Evolutionary conservation across 495 filamentous ascomycete genomes (phyloP), one percentile per base, ranked within the genome.

Genomic region (Penicillium lagena): DNA sequence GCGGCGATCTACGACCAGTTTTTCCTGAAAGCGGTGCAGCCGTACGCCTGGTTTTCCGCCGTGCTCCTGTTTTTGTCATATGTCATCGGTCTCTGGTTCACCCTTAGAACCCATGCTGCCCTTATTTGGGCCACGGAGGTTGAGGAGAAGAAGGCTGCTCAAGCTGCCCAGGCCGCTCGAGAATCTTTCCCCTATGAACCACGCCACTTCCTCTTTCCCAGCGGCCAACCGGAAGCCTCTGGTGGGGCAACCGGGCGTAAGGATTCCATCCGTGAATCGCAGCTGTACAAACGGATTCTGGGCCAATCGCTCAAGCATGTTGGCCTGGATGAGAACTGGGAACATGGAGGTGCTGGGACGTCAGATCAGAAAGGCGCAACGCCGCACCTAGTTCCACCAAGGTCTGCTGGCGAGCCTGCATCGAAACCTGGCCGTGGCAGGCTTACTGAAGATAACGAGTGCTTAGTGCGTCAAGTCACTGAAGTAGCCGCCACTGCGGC

Each of bases 1-100:
- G 87, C 91, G n/a, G 83, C 88, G 30, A 72, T 94, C 39, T 75
- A 87, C 52, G 89, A 96, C 59, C 72, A 76, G 4, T 97, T 99
- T 66, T 99, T 89, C 61, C 67, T 81, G 34, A 79, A 89, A 57
- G 91, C 91, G 6, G 90, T 99, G 12, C 83, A 86, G 41, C 94
- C 93, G 7, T 99, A 94, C 62, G 95, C 86, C 51, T 95, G 89
- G 74, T 76, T 94, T 49, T 82, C 86, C 5, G 87, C 93, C 30
- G 61, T 84, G 12, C 77, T 90, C 51, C 75, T 99, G 29, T 98
- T 99, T 67, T 64, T 96, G 13, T 90, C 89, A 0, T 99, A 99
- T 61, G 71, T 93, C 31, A 93, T 97, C 50, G 93, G 93, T 12
- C 71, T 97, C 28, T 89, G 90, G 82, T 99, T 99, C 62, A 99